phyloP scores from a whole-genome alignment of 2,329 filamentous ascomycete genomes.

The Bipolaris cookei region DNA sequence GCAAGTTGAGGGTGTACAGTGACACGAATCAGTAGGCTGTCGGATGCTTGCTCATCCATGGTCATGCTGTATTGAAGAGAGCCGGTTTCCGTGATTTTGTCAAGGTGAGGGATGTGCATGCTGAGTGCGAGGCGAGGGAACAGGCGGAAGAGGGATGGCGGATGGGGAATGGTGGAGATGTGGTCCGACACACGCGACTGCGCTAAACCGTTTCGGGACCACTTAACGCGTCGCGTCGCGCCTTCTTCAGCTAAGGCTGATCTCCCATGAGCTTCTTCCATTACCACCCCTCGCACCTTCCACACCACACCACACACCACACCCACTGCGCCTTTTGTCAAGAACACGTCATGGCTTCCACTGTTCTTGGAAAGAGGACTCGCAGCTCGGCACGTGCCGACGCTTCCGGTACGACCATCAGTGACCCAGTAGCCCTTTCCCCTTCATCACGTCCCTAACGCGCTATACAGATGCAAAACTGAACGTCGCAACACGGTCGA shows the following conservation, averaged over 20 bases:
- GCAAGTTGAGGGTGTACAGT: not conserved
- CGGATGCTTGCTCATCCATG: constrained; percentile 1
- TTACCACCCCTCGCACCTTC: constrained; percentile 23
- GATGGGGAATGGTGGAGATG: not conserved
- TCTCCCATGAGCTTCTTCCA: constrained; percentile 19
- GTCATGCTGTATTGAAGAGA: not conserved
- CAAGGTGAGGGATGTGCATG: not conserved
- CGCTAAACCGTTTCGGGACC: constrained; percentile 11
- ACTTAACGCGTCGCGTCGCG: constrained; percentile 27
- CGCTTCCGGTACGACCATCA: constrained; percentile 35
- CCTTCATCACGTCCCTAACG: constrained; percentile 34
- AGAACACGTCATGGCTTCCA: constrained; percentile 37
- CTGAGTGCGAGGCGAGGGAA: not conserved
- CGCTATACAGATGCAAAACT: constrained; percentile 32
- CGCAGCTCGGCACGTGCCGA: constrained; percentile 39
- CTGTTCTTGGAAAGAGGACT: constrained; percentile 50
- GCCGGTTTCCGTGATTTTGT: not conserved
- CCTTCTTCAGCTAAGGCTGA: not conserved
- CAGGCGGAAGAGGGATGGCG: not conserved
- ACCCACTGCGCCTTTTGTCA: constrained; percentile 30
- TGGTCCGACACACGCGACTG: not conserved
- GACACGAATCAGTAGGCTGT: not conserved
- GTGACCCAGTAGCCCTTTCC: constrained; percentile 12
- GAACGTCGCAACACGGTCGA: constrained; percentile 47
- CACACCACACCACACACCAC: constrained; percentile 23